A percentile compares a stretch with the other conserved stretches of the same genome.
These are phyloP conservation scores for Chimonanthus salicifolius DNA, from an alignment of 164 flowering plant species.

Conservation along the genomic window DNA sequence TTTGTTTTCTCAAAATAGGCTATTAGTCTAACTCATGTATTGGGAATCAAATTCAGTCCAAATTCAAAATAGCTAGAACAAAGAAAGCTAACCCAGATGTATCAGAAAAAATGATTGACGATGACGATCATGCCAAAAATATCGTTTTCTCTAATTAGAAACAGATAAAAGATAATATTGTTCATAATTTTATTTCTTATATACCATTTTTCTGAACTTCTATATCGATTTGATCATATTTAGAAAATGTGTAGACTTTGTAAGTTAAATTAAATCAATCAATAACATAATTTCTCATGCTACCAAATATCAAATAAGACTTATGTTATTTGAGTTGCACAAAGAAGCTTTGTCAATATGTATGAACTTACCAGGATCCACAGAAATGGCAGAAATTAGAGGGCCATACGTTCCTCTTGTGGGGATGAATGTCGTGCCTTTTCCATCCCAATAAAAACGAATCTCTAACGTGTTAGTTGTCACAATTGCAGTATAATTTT, in stretches of 20 bases:
- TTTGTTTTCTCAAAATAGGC: no score
- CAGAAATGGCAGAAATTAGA: slow-evolving; percentile 50
- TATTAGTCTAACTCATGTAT: no score
- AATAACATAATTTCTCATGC: neutral
- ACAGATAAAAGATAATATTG: no score
- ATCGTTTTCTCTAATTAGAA: no score
- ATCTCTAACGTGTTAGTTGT: slow-evolving; percentile 27
- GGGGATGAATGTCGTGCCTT: slow-evolving; percentile 41
- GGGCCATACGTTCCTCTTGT: slow-evolving; percentile 42
- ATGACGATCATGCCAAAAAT: no score
- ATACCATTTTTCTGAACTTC: neutral
- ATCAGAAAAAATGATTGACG: no score
- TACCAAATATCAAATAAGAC: neutral
- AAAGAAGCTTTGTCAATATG: neutral
- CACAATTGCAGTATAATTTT: slow-evolving; percentile 27
- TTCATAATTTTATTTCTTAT: no score
- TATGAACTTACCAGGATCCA: slow-evolving; percentile 2
- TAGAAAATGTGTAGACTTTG: neutral
- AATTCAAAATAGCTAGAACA: no score
- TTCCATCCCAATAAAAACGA: slow-evolving; percentile 46
- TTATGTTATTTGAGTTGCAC: neutral
- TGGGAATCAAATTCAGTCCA: no score
- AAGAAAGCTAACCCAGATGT: no score
- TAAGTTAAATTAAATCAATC: no score
- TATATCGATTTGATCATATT: neutral